Evolutionary conservation across 2,329 filamentous ascomycete genomes (phyloP).

Genomic region (Thielaviopsis musarum): DNA sequence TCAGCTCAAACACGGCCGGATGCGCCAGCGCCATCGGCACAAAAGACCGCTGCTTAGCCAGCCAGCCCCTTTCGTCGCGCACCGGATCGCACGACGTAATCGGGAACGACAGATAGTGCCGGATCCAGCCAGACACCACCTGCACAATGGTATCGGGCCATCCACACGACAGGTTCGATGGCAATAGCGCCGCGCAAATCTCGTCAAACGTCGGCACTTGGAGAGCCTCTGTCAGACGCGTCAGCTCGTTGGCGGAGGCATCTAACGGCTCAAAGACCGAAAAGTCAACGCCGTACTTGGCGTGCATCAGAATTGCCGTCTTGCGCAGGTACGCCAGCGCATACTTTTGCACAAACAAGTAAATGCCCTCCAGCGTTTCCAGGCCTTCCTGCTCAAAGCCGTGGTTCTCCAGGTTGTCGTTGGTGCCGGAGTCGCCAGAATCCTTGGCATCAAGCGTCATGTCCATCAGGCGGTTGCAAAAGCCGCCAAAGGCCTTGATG

Average conservation of each 20-base stretch:
- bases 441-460: conserved; percentile 13
- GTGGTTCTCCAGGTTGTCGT: conserved; percentile 18
- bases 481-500: conserved; percentile 37
- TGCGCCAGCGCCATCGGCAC: conserved; percentile 45
- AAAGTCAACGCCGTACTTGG: conserved; percentile 79
- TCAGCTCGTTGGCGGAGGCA: conserved; percentile 58
- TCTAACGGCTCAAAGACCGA: conserved; percentile 48
- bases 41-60: conserved; percentile 1
- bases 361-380: conserved; percentile 35
- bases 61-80: not conserved
- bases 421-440: not conserved
- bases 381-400: conserved; percentile 40
- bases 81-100: conserved; percentile 2
- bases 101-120: conserved; percentile 36
- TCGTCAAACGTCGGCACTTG: conserved; percentile 64
- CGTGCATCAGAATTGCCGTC: conserved; percentile 63
- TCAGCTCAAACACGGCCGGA: conserved; percentile 82
- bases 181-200: conserved; percentile 47
- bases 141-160: conserved; percentile 14
- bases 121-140: conserved; percentile 55
- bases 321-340: conserved; percentile 85
- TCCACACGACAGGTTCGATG: conserved; percentile 20
- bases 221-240: conserved; percentile 61
- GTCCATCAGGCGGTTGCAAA: conserved; percentile 22
- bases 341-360: conserved; percentile 57